Evolutionary conservation across 192 early-diverging fungal genomes (phyloP), one percentile per base, ranked within the genome.

Genomic region (Backusella westeae): DNA sequence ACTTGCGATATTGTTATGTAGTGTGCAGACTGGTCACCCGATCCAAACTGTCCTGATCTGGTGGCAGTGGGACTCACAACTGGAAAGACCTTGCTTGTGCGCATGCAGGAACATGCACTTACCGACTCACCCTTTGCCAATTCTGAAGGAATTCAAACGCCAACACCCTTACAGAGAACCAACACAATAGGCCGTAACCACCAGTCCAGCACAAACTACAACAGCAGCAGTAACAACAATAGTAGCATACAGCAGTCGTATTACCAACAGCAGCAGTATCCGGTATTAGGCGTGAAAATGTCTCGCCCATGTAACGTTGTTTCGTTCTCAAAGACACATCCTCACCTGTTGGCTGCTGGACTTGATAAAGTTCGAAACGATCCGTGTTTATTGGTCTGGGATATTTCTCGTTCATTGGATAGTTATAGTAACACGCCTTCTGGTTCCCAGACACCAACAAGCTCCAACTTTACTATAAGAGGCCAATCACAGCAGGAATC

Each of bases 281-380:
- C 83, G 21, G 73, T 75, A 4, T 76, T 90, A n/a, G 81, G 77
- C 46, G 83, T 82, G 15, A 82, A 81, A 23, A 86, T 88, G 75
- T 83, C 86, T 12, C 83, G 93, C 46, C 83, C 90, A 0, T 94
- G 93, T 75, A 93, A 91, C 78, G 86, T 90, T 41, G 92, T 95
- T 5, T 78, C 89, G 12, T 95, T 94, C 78, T 93, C 87, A 38
- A 84, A 90, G 34, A 78, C 82, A n/a, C 81, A 89, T 42, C 85
- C 89, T 0, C 81, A 85, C 34, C 78, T 90, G 10, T 76, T 95
- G 21, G 90, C 91, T 6, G 83, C 87, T 19, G 94, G 94, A 10
- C 79, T 93, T 4, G 94, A 94, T 35, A 95, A 94, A 82, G 88
- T 87, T 10, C 82, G 91, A 56, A 93, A 92, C 69, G 93, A 94